Base-by-base conservation (phyloP, 805 yeast species). In the Cyberlindnera petersonii region DNA sequence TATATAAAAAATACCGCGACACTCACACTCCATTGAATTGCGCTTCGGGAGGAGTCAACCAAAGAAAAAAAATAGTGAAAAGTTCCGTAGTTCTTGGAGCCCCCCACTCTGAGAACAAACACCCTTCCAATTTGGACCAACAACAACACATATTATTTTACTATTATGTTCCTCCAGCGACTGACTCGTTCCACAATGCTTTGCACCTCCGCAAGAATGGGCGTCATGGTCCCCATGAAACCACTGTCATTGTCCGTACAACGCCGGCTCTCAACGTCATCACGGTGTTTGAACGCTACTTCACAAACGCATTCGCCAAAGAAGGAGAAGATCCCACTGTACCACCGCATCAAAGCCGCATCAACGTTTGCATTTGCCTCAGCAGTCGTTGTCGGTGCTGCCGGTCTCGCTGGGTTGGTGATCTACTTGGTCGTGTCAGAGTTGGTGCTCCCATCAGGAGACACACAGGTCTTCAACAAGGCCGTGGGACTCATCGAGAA, bases 361-460 rank as follows among this genome's bases (percentile, higher is more conserved):
- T 65, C 81, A 15, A 77, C 84, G 6, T 82, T 82, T 45, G 66
- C 82, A 6, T 58, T 74, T 8, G 77, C 88, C 4, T 70, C 86
- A 0, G 58, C 74, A 3, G 55, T 84, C 22, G 86, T 85, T 0
- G 50, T 82, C 9, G 86, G 83, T 4, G 88, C 88, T 3, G 56
- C 78, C 3, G 87, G 84, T 13, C 66, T 84, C 8, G 77, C 91
- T 0, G 72, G 79, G 32, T 60, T 80, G 42, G 76, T 88, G 16
- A 68, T 86, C 8, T 89, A 86, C 59, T 71, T 86, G 46, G 75
- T 88, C 17, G 72, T 83, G n/a, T 70, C 82, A 9, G 96, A 89
- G 58, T 64, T 89, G 23, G 77, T 86, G 48, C 74, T 89, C 33
- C 96, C 97, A 9, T 82, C 94, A 1, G 95, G 95, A 18, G 96